These are phyloP conservation scores for Penicillium subrubescens DNA, from an alignment of 495 filamentous ascomycete species.

Conservation along the genomic window DNA sequence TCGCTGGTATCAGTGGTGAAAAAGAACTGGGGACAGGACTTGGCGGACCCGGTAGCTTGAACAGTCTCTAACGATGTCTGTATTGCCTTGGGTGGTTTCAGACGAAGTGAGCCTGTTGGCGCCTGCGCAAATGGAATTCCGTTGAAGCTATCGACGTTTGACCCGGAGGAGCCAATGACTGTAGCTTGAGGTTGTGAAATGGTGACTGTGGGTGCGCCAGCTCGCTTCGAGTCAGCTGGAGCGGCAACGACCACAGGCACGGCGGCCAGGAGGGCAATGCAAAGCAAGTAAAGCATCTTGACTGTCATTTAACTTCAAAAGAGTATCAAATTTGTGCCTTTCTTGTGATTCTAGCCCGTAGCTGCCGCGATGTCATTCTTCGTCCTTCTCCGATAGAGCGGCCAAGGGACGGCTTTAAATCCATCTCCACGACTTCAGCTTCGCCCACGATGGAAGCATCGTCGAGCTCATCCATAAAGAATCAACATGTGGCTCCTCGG, in stretches of 20 bases:
- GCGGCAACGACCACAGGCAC: conserved; percentile 15
- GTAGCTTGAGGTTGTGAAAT: conserved; percentile 52
- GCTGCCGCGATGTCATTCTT: neutral
- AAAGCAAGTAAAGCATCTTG: conserved; percentile 12
- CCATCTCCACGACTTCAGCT: neutral
- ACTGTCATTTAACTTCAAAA: neutral
- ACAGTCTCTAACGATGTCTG: conserved; percentile 50
- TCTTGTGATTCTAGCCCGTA: neutral
- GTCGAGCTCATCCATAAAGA: neutral
- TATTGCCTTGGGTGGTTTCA: conserved; percentile 59
- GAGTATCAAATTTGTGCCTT: neutral
- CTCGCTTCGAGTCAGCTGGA: conserved; percentile 26
- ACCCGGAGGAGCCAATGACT: conserved; percentile 46
- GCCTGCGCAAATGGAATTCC: conserved; percentile 67
- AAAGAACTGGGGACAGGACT: conserved; percentile 57
- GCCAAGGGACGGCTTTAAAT: conserved; percentile 6
- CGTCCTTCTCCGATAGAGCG: neutral
- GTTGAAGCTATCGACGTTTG: conserved; percentile 55
- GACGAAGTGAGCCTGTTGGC: conserved; percentile 58
- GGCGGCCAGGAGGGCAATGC: conserved; percentile 7
- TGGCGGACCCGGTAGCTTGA: conserved; percentile 50
- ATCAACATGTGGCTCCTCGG: conserved; percentile 17
- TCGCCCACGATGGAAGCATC: neutral
- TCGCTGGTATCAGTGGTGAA: conserved; percentile 44
- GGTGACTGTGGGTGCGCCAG: conserved; percentile 38